These are phyloP conservation scores for Flaveria brownii DNA, from an alignment of 129 eudicot species.

Conservation along the genomic window DNA sequence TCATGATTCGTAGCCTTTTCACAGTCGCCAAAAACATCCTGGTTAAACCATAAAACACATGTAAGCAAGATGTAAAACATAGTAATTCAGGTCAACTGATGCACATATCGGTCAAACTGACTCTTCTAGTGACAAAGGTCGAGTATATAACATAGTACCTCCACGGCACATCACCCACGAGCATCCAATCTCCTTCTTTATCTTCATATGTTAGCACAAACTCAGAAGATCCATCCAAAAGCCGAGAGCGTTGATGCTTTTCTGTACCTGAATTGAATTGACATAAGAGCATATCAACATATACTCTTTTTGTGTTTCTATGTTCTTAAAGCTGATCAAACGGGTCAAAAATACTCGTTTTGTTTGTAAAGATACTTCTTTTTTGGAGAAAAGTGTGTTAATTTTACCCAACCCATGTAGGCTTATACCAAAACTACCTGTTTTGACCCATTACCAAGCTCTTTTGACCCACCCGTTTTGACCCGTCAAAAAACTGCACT, in stretches of 20 bases:
- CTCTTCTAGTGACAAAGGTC: constrained; percentile 17
- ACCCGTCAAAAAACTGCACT: constrained; percentile 27
- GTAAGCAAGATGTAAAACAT: constrained; percentile 10
- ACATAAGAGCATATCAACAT: neutral
- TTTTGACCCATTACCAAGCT: constrained; percentile 5
- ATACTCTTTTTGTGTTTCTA: neutral
- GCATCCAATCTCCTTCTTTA: constrained; percentile 99
- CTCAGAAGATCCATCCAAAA: constrained; percentile 90
- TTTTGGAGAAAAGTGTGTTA: neutral
- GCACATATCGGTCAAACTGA: neutral
- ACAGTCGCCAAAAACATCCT: constrained; percentile 86
- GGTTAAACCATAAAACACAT: constrained; percentile 16
- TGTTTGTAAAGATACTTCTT: neutral
- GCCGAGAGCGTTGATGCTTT: constrained; percentile 62
- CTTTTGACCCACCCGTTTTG: neutral
- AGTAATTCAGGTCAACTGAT: neutral
- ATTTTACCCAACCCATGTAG: neutral
- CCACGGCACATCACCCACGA: constrained; percentile 98
- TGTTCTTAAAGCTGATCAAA: neutral
- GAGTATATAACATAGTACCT: constrained; percentile 46
- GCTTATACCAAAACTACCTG: neutral
- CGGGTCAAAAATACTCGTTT: neutral
- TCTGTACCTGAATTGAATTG: constrained; percentile 40
- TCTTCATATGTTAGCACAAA: constrained; percentile 98
- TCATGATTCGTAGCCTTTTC: constrained; percentile 88